phyloP scores from a whole-genome alignment of 2,329 filamentous ascomycete genomes.

The Pestalotiopsis sp. region DNA sequence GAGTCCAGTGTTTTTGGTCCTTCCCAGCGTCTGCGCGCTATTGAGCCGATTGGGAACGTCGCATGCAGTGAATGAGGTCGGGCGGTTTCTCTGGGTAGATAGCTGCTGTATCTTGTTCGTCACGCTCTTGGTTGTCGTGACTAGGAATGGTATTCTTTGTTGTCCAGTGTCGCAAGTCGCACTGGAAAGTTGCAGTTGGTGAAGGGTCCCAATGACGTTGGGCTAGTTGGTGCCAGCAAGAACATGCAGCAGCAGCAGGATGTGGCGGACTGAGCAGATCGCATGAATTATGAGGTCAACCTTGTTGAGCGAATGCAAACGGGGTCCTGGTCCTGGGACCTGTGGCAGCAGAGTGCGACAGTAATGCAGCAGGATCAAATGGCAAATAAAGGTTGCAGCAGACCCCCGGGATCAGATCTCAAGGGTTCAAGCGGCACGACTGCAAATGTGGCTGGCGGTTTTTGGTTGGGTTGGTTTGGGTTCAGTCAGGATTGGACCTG shows the following conservation, averaged over 20 bases:
- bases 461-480: too few species aligned
- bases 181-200: background rate
- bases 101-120: background rate
- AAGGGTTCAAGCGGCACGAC: constrained; percentile 1
- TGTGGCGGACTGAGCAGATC: constrained; percentile 10
- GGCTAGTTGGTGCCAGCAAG: background rate
- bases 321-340: background rate
- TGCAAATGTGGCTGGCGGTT: background rate
- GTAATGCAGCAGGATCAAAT: constrained; percentile 7
- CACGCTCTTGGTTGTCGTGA: background rate
- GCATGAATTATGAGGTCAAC: constrained; percentile 13
- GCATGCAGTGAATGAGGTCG: background rate
- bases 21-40: background rate
- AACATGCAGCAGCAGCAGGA: background rate
- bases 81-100: background rate
- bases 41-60: background rate
- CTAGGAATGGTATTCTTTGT: background rate
- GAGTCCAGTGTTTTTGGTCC: background rate
- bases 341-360: constrained; percentile 5
- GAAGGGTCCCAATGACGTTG: background rate
- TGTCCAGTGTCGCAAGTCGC: background rate
- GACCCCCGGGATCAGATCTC: background rate
- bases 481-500: too few species aligned
- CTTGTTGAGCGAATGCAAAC: background rate
- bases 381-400: background rate